phyloP scores from a whole-genome alignment of 345 rosid genomes.

The Atalantia buxifolia region DNA sequence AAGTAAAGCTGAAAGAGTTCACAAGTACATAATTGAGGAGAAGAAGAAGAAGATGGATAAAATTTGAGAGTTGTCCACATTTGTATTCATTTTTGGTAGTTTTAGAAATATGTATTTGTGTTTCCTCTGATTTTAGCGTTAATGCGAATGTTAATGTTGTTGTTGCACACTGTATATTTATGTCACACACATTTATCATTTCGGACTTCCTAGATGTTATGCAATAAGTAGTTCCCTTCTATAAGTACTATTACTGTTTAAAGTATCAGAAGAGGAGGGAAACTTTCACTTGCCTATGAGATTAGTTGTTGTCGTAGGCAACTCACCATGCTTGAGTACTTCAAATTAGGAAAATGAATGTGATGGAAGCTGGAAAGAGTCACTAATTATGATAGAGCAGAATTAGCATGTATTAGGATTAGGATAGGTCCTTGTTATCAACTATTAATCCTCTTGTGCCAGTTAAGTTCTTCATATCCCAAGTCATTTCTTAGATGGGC shows the following conservation, averaged over 20 bases:
- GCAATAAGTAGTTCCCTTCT: neutral
- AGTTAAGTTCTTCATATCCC: neutral
- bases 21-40: slow-evolving; percentile 44
- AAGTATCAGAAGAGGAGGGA: neutral
- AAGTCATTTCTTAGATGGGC: neutral
- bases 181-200: neutral
- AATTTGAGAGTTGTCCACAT: neutral
- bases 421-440: neutral
- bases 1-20: slow-evolving; percentile 40
- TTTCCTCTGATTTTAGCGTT: no score
- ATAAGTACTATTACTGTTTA: neutral
- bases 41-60: slow-evolving; percentile 29
- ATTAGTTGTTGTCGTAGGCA: neutral
- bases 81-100: neutral
- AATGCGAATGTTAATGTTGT: neutral
- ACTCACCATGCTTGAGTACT: neutral
- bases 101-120: neutral
- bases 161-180: neutral
- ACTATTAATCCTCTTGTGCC: neutral
- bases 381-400: neutral
- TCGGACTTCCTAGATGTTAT: neutral
- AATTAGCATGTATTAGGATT: neutral
- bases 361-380: neutral
- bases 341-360: neutral
- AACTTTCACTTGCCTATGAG: neutral